Base-by-base conservation (phyloP, 768 basidiomycete genomes). In the Termitomyces sp. region DNA sequence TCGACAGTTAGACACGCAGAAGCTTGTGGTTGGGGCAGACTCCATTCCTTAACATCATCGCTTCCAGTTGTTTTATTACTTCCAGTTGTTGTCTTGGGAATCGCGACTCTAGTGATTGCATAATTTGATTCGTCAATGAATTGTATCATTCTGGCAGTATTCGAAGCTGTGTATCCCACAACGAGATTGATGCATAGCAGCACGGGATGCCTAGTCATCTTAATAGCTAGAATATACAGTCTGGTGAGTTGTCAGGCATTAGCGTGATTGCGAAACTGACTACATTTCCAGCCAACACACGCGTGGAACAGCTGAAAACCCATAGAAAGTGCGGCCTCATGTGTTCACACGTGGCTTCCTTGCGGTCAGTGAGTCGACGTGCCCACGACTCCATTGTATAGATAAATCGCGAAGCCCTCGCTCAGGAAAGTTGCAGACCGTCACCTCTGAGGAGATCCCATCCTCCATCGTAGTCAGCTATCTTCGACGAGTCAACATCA, bases 301-400 rank as follows among this genome's bases (percentile, higher is more conserved):
- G 37, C 25, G 37, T 20, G n/a, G 8, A 10, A 31, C 43, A 42
- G 31, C 29, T 32, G 40, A 32, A 32, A n/a, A 45, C 34, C 34
- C 10, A 51, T 17, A 20, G 36, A 46, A 60, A 32, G 10, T 34
- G 29, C 46, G 11, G 48, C 56, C 56, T 61, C 60, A 45, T 61
- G 60, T 25, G 20, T 46, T 32, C 36, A 25, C 60, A 61, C 56
- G 60, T 31, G 56, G 49, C 17, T 61, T 52, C 56, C 57, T 36
- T 57, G 60, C 20, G 49, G 49, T 45, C 3, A 50, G 14, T 49
- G 48, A 31, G 20, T 14, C 14, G 37, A 25, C 29, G 3, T 20
- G 17, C 55, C 17, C 20, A 36, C 37, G 14, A 25, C 15, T 42
- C 17, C 36, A 37, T 29, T 29, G 20, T n/a, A 53, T 36, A 60